Percentiles rank a stretch among this genome's conserved stretches.
Evolutionary conservation across 257 asterid species (phyloP).

Genomic region (Apocynum venetum): DNA sequence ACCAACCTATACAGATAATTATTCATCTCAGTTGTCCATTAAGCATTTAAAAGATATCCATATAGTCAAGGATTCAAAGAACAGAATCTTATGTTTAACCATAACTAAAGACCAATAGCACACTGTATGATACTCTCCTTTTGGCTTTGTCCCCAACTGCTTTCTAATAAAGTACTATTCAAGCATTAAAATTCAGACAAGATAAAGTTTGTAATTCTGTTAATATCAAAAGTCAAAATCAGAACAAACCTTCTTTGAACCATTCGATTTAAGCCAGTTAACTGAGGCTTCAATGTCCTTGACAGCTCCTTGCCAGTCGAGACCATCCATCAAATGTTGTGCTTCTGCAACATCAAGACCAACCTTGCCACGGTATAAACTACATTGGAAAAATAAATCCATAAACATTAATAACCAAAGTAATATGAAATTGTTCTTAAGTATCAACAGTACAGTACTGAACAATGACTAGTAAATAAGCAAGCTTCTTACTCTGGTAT

Average conservation of each 20-base stretch:
- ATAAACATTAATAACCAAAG: not conserved
- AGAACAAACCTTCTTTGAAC: conserved; percentile 68
- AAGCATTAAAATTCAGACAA: not conserved
- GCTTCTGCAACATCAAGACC: conserved; percentile 98
- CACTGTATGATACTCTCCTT: not conserved
- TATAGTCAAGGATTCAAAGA: not conserved
- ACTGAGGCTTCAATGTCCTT: conserved; percentile 94
- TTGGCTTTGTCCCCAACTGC: not conserved
- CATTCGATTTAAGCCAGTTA: conserved; percentile 87
- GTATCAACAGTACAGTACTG: not conserved
- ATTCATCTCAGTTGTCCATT: not conserved
- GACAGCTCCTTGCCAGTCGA: conserved; percentile 94
- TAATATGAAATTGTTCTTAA: not conserved
- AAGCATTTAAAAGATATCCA: not conserved
- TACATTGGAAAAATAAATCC: conserved; percentile 25
- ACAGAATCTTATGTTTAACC: not conserved
- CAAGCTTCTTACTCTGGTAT: conserved; percentile 81
- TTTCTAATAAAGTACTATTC: not conserved
- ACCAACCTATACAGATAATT: conserved; percentile 50
- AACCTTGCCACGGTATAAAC: conserved; percentile 93
- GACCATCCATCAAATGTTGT: conserved; percentile 93
- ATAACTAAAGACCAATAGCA: not conserved
- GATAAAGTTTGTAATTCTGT: not conserved
- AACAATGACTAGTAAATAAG: too few relatives aligned
- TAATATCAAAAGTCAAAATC: not conserved